Evolutionary conservation across 2,329 filamentous ascomycete genomes (phyloP).

Genomic region (Paramyrothecium roridum): DNA sequence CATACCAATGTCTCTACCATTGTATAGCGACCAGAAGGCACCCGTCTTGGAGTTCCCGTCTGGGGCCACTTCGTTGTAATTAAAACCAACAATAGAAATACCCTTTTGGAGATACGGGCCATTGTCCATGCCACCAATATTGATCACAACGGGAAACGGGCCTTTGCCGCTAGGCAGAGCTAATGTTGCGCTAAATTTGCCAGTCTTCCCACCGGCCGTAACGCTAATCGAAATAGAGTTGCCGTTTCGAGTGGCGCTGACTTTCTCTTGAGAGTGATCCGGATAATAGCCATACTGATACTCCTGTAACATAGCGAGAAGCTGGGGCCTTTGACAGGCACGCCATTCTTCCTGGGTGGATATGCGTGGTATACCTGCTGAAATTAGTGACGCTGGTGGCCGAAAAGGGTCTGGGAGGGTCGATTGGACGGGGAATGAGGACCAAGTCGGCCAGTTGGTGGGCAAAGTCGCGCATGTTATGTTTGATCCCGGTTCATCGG

Average conservation of each 20-base stretch:
- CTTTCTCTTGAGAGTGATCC: neutral
- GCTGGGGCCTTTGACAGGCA: neutral
- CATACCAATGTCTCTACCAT: neutral
- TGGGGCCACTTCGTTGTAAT: neutral
- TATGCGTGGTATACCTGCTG: neutral
- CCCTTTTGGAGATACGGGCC: neutral
- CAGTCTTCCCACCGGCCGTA: neutral
- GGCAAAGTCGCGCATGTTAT: neutral
- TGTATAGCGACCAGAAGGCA: neutral
- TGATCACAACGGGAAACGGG: neutral
- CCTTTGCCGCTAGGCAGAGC: neutral
- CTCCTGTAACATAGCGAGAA: slow-evolving; percentile 1
- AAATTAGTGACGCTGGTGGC: neutral
- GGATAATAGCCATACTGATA: neutral
- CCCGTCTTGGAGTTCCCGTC: neutral
- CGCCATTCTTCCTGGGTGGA: neutral
- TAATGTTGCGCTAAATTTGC: neutral
- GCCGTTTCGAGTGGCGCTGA: neutral
- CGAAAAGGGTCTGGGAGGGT: neutral
- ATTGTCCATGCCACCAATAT: slow-evolving; percentile 1
- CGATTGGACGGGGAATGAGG: neutral
- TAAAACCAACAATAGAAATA: neutral
- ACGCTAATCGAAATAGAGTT: neutral
- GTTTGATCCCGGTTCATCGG: neutral
- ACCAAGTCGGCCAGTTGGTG: neutral